Percentiles rank a stretch among this genome's conserved stretches.
phyloP scores from a whole-genome alignment of 345 rosid genomes.

The Linum lewisii region DNA sequence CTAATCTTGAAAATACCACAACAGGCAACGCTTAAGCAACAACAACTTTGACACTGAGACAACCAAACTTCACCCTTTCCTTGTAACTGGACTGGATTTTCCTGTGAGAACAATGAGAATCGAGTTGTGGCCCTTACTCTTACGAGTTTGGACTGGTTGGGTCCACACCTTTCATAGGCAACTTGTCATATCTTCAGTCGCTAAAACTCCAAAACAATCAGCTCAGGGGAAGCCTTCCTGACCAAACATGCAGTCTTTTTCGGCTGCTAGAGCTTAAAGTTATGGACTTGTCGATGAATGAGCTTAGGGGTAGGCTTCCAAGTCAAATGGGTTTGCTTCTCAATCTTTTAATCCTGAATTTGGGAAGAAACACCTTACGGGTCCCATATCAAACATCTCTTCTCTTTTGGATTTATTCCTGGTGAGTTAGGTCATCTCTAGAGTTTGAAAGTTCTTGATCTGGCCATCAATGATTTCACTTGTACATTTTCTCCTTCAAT shows the following conservation, averaged over 20 bases:
- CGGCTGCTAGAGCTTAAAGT: slow-evolving; percentile 21
- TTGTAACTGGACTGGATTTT: slow-evolving; percentile 43
- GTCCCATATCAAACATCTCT: slow-evolving; percentile 34
- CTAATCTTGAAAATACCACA: too few species aligned
- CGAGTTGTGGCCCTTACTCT: slow-evolving; percentile 34
- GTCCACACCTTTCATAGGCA: slow-evolving; percentile 32
- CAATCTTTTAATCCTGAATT: slow-evolving; percentile 25
- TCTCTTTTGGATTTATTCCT: slow-evolving; percentile 25
- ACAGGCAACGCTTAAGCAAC: too few species aligned
- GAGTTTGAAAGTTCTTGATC: slow-evolving; percentile 29
- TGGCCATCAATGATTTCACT: slow-evolving; percentile 28
- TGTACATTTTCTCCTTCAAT: slow-evolving; percentile 29
- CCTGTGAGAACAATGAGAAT: slow-evolving; percentile 18
- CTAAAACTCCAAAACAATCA: slow-evolving; percentile 38
- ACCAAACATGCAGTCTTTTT: slow-evolving; percentile 28
- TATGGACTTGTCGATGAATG: slow-evolving; percentile 32
- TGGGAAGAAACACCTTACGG: slow-evolving; percentile 32
- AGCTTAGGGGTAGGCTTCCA: slow-evolving; percentile 27
- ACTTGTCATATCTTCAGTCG: slow-evolving; percentile 37
- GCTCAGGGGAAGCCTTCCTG: slow-evolving; percentile 28
- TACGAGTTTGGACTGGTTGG: slow-evolving; percentile 25
- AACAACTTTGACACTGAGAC: too few species aligned
- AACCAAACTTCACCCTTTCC: slow-evolving; percentile 19
- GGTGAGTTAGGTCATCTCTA: slow-evolving; percentile 24
- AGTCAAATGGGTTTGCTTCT: slow-evolving; percentile 21